Percentiles rank a stretch among this genome's conserved stretches.
phyloP scores from a whole-genome alignment of 805 yeast species.

The Metschnikowia anglica region DNA sequence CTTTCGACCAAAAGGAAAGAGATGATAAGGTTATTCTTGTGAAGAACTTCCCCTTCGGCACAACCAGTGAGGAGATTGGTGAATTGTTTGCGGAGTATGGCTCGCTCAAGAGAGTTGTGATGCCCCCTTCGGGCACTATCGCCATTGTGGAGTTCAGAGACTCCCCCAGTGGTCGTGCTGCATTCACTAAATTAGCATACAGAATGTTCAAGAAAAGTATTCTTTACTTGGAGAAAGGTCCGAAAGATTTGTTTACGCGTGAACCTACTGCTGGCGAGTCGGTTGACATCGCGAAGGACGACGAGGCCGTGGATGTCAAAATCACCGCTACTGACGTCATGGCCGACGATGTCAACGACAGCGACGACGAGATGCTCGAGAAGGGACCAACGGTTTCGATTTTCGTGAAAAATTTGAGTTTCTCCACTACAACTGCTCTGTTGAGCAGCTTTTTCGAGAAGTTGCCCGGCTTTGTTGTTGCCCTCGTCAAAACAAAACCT shows the following conservation, averaged over 20 bases:
- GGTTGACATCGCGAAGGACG: slow-evolving; percentile 23
- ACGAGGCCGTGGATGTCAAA: slow-evolving; percentile 34
- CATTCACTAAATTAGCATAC: slow-evolving; percentile 83
- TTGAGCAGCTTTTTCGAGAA: slow-evolving; percentile 63
- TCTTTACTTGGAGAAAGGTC: slow-evolving; percentile 91
- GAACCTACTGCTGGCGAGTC: slow-evolving; percentile 46
- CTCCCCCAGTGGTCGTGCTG: slow-evolving; percentile 79
- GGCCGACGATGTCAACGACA: slow-evolving; percentile 21
- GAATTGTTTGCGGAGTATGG: slow-evolving; percentile 83
- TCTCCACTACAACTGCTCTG: slow-evolving; percentile 63
- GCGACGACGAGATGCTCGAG: slow-evolving; percentile 42
- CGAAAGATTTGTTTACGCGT: slow-evolving; percentile 70
- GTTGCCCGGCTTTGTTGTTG: slow-evolving; percentile 76
- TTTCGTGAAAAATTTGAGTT: slow-evolving; percentile 89
- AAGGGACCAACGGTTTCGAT: slow-evolving; percentile 80
- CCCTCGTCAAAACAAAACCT: slow-evolving; percentile 82
- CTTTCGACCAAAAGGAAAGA: slow-evolving; percentile 63
- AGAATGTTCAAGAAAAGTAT: slow-evolving; percentile 86
- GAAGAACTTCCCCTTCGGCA: slow-evolving; percentile 89
- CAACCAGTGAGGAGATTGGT: slow-evolving; percentile 74
- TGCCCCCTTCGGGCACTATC: slow-evolving; percentile 97
- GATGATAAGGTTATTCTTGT: slow-evolving; percentile 81
- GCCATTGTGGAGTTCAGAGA: slow-evolving; percentile 90
- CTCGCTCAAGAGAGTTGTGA: slow-evolving; percentile 69
- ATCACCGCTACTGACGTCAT: slow-evolving; percentile 46